A percentile compares a stretch with the other conserved stretches of the same genome.
phyloP scores from a whole-genome alignment of 345 rosid genomes.

The Bruguiera parviflora region DNA sequence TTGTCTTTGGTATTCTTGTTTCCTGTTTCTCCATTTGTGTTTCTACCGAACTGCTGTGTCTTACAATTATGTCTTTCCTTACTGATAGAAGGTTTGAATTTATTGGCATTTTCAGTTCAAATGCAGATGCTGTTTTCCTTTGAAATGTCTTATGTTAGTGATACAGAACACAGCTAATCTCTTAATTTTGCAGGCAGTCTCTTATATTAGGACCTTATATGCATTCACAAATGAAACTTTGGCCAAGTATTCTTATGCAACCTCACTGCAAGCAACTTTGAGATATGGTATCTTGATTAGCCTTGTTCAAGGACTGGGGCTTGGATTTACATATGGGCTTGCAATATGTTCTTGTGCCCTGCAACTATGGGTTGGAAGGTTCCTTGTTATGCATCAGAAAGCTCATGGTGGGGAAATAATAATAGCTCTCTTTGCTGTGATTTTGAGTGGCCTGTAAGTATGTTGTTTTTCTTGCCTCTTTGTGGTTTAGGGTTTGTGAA shows the following conservation, averaged over 20 bases:
- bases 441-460: conserved; percentile 98
- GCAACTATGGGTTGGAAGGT: conserved; percentile 93
- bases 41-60: not conserved
- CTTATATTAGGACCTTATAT: conserved; percentile 80
- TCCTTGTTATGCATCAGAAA: conserved; percentile 48
- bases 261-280: conserved; percentile 92
- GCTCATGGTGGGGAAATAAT: conserved; percentile 93
- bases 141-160: not conserved
- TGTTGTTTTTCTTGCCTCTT: conserved; percentile 25
- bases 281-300: conserved; percentile 90
- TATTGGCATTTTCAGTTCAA: not conserved
- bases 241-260: conserved; percentile 97
- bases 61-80: not conserved
- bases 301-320: conserved; percentile 99
- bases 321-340: conserved; percentile 97
- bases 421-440: conserved; percentile 85
- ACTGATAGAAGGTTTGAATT: not conserved
- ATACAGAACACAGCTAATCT: conserved; percentile 18
- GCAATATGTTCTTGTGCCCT: conserved; percentile 96
- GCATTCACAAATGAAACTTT: conserved; percentile 97
- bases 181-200: conserved; percentile 73
- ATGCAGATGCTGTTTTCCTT: not conserved
- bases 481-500: conserved; percentile 13
- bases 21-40: not conserved
- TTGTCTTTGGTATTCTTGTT: not conserved